phyloP scores from a whole-genome alignment of 306 rosid species.

The Vigna angularis region DNA sequence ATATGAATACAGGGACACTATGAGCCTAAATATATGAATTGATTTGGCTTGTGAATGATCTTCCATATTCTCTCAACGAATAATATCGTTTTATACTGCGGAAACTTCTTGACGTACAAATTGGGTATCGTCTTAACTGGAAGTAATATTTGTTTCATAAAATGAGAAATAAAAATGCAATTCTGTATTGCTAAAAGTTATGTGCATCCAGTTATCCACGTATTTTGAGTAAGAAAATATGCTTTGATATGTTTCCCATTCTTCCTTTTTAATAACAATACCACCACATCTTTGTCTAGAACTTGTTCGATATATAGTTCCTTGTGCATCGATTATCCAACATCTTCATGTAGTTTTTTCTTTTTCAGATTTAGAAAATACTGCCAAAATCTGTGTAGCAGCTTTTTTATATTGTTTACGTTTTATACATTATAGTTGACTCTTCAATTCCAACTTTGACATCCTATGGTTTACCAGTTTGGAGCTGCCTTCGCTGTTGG shows the following conservation, averaged over 20 bases:
- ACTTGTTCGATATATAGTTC: neutral
- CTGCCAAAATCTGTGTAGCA: slow-evolving; percentile 13
- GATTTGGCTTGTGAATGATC: neutral
- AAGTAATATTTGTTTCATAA: neutral
- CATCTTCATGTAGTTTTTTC: neutral
- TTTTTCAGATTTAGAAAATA: neutral
- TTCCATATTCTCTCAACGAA: neutral
- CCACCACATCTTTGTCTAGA: neutral
- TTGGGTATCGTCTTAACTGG: neutral
- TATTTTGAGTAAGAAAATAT: slow-evolving; percentile 7
- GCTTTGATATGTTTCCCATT: neutral
- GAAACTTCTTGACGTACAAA: neutral
- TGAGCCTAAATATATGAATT: neutral
- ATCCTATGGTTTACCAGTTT: slow-evolving; percentile 55
- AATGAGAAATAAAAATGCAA: neutral
- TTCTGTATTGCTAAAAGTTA: neutral
- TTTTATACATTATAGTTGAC: slow-evolving; percentile 22
- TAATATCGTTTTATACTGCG: neutral
- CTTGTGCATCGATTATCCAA: neutral
- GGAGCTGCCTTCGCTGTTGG: slow-evolving; percentile 88
- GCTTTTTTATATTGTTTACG: slow-evolving; percentile 7
- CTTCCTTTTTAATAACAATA: neutral
- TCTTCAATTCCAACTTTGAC: slow-evolving; percentile 35
- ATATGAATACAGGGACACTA: slow-evolving; percentile 19
- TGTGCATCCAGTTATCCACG: neutral